phyloP scores from a whole-genome alignment of 1,284 basidiomycete genomes.

The Flammula alnicola region DNA sequence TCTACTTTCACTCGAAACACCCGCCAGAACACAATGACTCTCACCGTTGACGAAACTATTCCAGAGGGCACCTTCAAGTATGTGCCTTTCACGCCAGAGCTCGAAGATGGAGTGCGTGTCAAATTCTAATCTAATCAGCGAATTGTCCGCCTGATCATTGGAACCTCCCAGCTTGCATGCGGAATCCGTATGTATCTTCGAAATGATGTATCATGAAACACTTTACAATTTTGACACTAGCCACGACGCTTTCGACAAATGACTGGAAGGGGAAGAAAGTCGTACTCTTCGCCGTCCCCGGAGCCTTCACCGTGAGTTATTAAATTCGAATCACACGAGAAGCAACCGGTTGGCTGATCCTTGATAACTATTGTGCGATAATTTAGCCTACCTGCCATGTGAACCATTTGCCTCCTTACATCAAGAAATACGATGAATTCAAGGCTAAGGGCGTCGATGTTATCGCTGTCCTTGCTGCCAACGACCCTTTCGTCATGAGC shows the following conservation, averaged over 20 bases:
- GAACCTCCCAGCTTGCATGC: constrained; percentile 51
- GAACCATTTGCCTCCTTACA: constrained; percentile 74
- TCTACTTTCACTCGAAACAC: not conserved
- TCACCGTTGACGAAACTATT: constrained; percentile 70
- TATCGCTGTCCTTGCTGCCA: constrained; percentile 71
- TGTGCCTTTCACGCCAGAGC: constrained; percentile 67
- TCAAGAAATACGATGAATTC: constrained; percentile 68
- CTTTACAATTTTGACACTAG: constrained; percentile 35
- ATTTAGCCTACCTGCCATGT: constrained; percentile 72
- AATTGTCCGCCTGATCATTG: constrained; percentile 16
- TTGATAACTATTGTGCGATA: constrained; percentile 10
- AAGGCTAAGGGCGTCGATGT: constrained; percentile 77
- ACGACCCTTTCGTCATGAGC: constrained; percentile 80
- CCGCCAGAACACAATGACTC: constrained; percentile 28
- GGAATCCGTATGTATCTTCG: constrained; percentile 57
- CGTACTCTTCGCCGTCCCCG: constrained; percentile 78
- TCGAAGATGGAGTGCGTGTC: constrained; percentile 61
- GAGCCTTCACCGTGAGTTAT: constrained; percentile 73
- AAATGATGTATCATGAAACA: constrained; percentile 20
- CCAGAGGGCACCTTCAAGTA: constrained; percentile 67
- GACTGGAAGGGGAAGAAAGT: constrained; percentile 87
- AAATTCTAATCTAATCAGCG: constrained; percentile 18
- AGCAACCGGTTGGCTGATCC: not conserved
- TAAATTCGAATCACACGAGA: not conserved
- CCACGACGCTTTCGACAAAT: constrained; percentile 56